These are phyloP conservation scores for Nakataea oryzae DNA, from an alignment of 2,329 filamentous ascomycete genomes.

Conservation along the genomic window DNA sequence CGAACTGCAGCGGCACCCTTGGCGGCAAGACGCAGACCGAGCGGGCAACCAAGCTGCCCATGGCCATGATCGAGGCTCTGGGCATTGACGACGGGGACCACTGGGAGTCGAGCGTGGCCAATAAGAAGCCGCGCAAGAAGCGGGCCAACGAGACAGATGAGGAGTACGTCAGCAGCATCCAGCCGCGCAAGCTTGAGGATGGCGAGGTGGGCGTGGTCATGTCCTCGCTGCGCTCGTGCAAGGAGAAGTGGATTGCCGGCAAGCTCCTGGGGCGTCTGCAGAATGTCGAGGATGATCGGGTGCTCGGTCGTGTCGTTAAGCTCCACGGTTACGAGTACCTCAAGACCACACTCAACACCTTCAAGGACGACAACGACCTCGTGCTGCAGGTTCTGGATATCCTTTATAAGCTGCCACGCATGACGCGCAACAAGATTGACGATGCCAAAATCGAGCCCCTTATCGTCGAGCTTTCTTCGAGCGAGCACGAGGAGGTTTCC, in stretches of 20 bases:
- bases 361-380: constrained; percentile 82
- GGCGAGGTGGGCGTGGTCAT: constrained; percentile 87
- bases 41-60: constrained; percentile 81
- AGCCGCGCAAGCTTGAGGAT: constrained; percentile 69
- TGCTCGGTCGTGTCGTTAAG: constrained; percentile 79
- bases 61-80: constrained; percentile 84
- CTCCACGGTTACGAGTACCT: constrained; percentile 97
- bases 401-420: constrained; percentile 74
- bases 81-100: constrained; percentile 88
- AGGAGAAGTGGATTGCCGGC: constrained; percentile 98
- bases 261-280: constrained; percentile 88
- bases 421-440: constrained; percentile 94
- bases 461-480: constrained; percentile 56
- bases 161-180: constrained; percentile 85
- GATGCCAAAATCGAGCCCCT: constrained; percentile 90
- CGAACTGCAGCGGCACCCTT: constrained; percentile 92
- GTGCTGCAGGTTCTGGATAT: constrained; percentile 84
- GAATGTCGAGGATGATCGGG: constrained; percentile 73
- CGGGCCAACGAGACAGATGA: constrained; percentile 85
- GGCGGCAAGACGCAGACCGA: constrained; percentile 97
- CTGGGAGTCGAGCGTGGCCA: constrained; percentile 84
- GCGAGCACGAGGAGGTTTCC: constrained; percentile 65
- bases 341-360: constrained; percentile 75
- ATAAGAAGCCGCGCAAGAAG: constrained; percentile 88
- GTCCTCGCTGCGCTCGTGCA: constrained; percentile 93